phyloP scores from a whole-genome alignment of 352 stramenopile genomes.

The Phytophthora pini region DNA sequence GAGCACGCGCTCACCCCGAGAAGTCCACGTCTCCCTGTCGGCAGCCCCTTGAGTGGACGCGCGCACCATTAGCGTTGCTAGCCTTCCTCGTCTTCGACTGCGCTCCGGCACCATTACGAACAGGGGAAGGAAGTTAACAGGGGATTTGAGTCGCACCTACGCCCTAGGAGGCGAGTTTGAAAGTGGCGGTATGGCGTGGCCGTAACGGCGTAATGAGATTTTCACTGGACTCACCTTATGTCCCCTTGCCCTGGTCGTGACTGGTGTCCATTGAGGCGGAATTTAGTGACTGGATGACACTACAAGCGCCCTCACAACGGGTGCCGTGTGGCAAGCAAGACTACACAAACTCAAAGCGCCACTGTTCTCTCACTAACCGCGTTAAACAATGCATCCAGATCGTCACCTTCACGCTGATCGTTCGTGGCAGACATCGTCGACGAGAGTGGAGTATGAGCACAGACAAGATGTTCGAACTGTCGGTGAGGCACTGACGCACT shows the following conservation, averaged over 20 bases:
- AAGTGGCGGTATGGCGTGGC: conserved; percentile 5
- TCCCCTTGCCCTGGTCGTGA: background rate
- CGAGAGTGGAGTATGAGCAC: too few species aligned
- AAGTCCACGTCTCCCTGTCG: conserved; percentile 10
- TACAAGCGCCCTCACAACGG: too few species aligned
- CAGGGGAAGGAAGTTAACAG: background rate
- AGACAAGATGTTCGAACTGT: too few species aligned
- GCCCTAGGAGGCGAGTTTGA: conserved; percentile 6
- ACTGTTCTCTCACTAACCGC: too few species aligned
- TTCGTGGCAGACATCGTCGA: too few species aligned
- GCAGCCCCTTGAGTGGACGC: background rate
- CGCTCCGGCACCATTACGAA: conserved; percentile 16
- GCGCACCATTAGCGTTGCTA: conserved; percentile 18
- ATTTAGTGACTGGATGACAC: too few species aligned
- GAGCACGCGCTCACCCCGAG: conserved; percentile 20
- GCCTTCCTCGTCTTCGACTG: conserved; percentile 11
- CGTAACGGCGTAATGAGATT: conserved; percentile 7
- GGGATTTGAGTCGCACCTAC: background rate
- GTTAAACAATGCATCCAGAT: too few species aligned
- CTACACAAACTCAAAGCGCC: too few species aligned
- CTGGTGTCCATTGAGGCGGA: too few species aligned
- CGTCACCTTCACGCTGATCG: too few species aligned
- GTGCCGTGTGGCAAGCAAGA: too few species aligned
- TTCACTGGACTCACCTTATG: background rate
- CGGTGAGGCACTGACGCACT: background rate